Evolutionary conservation across 2,329 filamentous ascomycete genomes (phyloP), one percentile per base, ranked within the genome.

Genomic region (Xylaria sp.): DNA sequence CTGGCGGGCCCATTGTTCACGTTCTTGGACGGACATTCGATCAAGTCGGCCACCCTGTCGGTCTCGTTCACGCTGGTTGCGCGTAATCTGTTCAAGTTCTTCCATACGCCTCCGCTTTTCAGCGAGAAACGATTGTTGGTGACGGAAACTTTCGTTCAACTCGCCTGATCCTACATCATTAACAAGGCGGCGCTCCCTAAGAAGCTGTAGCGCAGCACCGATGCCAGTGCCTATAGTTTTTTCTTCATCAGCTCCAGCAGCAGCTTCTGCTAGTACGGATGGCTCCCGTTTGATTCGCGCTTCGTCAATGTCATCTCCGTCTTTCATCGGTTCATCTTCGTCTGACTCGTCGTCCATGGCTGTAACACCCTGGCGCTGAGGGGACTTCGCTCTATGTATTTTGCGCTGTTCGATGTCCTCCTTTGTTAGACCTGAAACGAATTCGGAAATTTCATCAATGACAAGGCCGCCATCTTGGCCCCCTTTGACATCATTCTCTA

Each of bases 381-480:
- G 60, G 4, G 70, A 77, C 58, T 75, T 80, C 62, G 76, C 74
- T 71, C 76, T 83, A 71, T 73, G 81, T 65, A 71, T 83, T 77
- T 76, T 90, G 78, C 72, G 83, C 13, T 82, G 80, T 57, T 85
- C 82, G 3, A 83, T 79, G 7, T 83, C 81, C 19, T 81, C 84
- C 60, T 89, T 90, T 72, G 89, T 90, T 57, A 99, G 78, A 56
- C 92, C 92, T 25, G 93, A 90, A 29, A 99, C 90, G 70, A 99
- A 99, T 70, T 97, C 93, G 0, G 93, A 93, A 0, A 94, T 97
- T 73, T 97, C 95, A 63, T 97, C 94, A 59, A 99, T 93, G n/a
- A 97, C 85, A 1, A 99, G 81, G 1, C 93, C 94, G 29, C 78
- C 79, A 2, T 70, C 73, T 40, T 77, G 73, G 4, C 61, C 67